Evolutionary conservation across 176 grass and related monocot species (phyloP), one percentile per base, ranked within the genome.

Genomic region (Dactylis glomerata): DNA sequence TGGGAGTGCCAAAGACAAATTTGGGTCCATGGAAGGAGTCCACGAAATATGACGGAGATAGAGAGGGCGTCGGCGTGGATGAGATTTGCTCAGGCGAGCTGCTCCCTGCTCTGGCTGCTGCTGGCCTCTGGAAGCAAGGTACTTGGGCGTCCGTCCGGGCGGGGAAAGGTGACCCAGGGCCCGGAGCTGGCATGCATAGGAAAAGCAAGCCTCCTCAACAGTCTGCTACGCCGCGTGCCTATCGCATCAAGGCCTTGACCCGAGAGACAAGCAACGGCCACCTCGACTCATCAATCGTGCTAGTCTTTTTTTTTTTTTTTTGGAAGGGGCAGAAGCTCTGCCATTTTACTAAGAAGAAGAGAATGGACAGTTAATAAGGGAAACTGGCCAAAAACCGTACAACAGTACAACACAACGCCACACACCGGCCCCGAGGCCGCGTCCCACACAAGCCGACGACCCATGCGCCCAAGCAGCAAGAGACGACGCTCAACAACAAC

Each of bases 111-210:
- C 23, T 30, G 37, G 24, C 0, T 11, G 51, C 49, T 40, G 86
- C 86, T 5, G 50, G 50, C 45, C 84, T 88, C 75, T 80, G 56
- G 81, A 84, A 83, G 73, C 49, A 83, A 84, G 75, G 65, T 61
- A 77, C 73, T 40, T 61, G 14, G 27, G 50, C 80, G 86, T 77
- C n/a, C n/a, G n/a, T n/a, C n/a, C n/a, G n/a, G n/a, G n/a, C 50
- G 75, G 42, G 40, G 40, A 58, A 27, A 22, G 68, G 67, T 2
- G 7, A 69, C 36, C 44, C 23, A 52, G 64, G 36, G 46, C 34
- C 70, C 8, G 78, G 49, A 50, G 24, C 42, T 55, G 34, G 56
- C 76, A 23, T 40, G 84, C 84, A 31, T 23, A 30, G 66, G 30
- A 15, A 30, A 73, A 73, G 30, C 37, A 40, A 7, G 37, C 37